phyloP scores from a whole-genome alignment of 768 basidiomycete genomes.

The Suillus hirtellus region DNA sequence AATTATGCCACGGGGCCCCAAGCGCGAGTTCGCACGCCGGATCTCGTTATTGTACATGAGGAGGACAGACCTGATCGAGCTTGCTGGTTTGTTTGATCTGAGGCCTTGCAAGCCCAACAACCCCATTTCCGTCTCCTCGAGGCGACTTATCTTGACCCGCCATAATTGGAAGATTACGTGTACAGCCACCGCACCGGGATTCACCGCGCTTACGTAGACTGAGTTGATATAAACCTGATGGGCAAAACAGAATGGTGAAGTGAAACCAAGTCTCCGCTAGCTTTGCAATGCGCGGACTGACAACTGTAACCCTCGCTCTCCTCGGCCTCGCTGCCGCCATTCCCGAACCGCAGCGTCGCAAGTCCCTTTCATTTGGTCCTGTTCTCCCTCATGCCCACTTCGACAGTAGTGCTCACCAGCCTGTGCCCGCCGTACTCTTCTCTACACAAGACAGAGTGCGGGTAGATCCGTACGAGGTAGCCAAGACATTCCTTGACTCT shows the following conservation, averaged over 20 bases:
- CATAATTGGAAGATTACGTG: conserved; percentile 7
- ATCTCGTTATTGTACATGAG: neutral
- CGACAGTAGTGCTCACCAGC: conserved; percentile 40
- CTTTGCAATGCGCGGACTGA: conserved; percentile 58
- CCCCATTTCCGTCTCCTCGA: conserved; percentile 8
- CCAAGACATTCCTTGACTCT: conserved; percentile 54
- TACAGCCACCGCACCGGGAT: neutral
- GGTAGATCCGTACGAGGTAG: conserved; percentile 60
- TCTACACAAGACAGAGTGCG: conserved; percentile 38
- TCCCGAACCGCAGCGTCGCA: conserved; percentile 45
- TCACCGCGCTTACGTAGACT: conserved; percentile 3
- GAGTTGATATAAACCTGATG: neutral
- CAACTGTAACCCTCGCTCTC: conserved; percentile 60
- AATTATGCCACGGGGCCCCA: neutral
- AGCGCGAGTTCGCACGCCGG: neutral
- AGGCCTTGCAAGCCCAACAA: neutral
- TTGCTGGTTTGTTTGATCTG: neutral
- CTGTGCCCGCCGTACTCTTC: conserved; percentile 36
- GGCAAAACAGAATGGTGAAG: neutral
- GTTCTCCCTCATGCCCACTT: conserved; percentile 72
- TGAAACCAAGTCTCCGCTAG: neutral
- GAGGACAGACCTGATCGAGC: neutral
- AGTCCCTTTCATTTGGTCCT: conserved; percentile 91
- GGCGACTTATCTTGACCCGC: neutral
- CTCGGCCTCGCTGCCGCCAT: conserved; percentile 56